Conservation (phyloP, 2,329 filamentous ascomycete genomes). For the Lasiodiplodia citricola region DNA sequence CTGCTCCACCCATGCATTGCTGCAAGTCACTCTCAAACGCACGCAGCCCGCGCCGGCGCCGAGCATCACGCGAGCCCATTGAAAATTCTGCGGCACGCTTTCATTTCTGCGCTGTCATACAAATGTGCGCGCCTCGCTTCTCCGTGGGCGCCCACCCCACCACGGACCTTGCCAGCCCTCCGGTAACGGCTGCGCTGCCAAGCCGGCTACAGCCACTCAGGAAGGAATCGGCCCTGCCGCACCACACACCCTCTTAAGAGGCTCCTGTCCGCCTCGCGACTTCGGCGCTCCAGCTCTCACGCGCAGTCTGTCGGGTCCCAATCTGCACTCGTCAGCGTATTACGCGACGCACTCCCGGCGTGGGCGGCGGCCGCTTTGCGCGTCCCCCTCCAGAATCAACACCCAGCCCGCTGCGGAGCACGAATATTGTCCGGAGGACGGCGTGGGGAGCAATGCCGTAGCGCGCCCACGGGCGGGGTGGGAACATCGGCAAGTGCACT, state of each 20-base stretch:
- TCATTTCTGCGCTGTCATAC: slow-evolving; percentile 22
- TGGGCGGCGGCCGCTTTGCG: slow-evolving; percentile 9
- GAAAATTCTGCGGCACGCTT: slow-evolving; percentile 21
- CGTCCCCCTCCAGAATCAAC: slow-evolving; percentile 14
- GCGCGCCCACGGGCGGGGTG: background rate
- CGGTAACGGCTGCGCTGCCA: slow-evolving; percentile 20
- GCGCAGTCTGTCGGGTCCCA: slow-evolving; percentile 55
- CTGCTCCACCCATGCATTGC: background rate
- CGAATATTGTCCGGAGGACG: slow-evolving; percentile 18
- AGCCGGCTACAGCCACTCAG: slow-evolving; percentile 6
- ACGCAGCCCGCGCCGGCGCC: slow-evolving; percentile 13
- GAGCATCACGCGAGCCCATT: slow-evolving; percentile 22
- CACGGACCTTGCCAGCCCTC: slow-evolving; percentile 17
- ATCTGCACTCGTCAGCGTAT: slow-evolving; percentile 37
- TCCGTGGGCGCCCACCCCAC: slow-evolving; percentile 18
- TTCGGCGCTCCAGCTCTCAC: slow-evolving; percentile 30
- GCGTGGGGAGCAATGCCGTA: slow-evolving; percentile 19
- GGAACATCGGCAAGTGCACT: slow-evolving; percentile 42
- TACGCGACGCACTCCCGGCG: slow-evolving; percentile 13
- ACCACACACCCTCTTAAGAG: background rate
- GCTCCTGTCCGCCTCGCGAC: slow-evolving; percentile 1
- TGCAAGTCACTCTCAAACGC: background rate
- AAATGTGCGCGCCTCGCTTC: slow-evolving; percentile 18
- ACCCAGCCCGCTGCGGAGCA: slow-evolving; percentile 19
- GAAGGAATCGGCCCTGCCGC: slow-evolving; percentile 4